phyloP scores from a whole-genome alignment of 176 grass and related monocot genomes.

The Avena insularis region DNA sequence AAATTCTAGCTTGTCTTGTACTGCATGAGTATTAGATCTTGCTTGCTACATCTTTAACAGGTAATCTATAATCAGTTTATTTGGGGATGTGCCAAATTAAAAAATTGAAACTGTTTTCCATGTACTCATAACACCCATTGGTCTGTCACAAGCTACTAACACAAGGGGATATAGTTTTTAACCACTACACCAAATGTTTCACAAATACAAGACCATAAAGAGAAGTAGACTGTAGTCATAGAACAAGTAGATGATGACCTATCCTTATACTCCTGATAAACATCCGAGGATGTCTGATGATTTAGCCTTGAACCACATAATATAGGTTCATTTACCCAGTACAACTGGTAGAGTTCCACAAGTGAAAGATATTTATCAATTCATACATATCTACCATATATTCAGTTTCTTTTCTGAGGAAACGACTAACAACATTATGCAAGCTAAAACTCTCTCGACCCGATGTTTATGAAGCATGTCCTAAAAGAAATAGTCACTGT shows the following conservation, averaged over 20 bases:
- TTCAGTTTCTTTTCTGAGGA: background rate
- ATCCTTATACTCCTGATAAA: background rate
- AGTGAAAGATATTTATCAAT: background rate
- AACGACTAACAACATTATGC: background rate
- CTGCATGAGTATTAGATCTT: background rate
- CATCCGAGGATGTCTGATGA: background rate
- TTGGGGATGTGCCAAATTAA: background rate
- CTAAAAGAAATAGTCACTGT: background rate
- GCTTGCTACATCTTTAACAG: conserved; percentile 2
- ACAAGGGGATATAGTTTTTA: conserved; percentile 36
- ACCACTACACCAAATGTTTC: conserved; percentile 15
- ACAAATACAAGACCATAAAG: background rate
- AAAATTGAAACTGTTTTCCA: background rate
- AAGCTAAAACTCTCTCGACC: background rate
- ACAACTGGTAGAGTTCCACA: background rate
- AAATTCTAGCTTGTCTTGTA: conserved; percentile 12
- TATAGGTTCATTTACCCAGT: background rate
- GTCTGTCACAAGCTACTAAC: conserved; percentile 39
- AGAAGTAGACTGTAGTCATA: background rate
- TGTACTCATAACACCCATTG: background rate
- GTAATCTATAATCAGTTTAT: background rate
- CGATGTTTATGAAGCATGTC: background rate
- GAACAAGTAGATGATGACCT: background rate
- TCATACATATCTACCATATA: background rate
- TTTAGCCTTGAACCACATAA: background rate